These are phyloP conservation scores for Aureobasidium subglaciale DNA, from an alignment of 2,329 filamentous ascomycete species.

Conservation along the genomic window DNA sequence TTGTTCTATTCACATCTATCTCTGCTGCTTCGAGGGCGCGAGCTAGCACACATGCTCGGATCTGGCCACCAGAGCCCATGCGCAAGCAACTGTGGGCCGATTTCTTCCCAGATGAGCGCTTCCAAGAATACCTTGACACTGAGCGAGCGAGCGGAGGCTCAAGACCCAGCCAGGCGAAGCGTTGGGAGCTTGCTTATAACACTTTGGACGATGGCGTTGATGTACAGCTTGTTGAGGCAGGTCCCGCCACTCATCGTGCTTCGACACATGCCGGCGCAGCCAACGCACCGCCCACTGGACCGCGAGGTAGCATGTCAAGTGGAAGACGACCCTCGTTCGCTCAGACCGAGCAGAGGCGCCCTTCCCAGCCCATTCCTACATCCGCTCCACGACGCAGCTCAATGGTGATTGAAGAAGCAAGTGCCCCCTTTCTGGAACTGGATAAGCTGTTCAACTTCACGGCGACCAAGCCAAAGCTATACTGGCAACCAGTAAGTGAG, in stretches of 20 bases:
- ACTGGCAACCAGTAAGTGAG: conserved; percentile 58
- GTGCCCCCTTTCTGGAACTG: conserved; percentile 43
- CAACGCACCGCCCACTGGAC: conserved; percentile 27
- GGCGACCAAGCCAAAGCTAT: conserved; percentile 55
- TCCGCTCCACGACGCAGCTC: background rate
- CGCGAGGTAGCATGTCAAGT: conserved; percentile 20
- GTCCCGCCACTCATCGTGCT: conserved; percentile 14
- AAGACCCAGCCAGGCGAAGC: conserved; percentile 31
- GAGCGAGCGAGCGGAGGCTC: conserved; percentile 43
- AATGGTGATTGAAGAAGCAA: conserved; percentile 15
- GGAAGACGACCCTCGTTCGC: conserved; percentile 11
- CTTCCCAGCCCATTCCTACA: background rate
- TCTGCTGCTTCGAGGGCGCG: conserved; percentile 71
- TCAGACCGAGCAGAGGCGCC: background rate
- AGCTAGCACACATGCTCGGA: conserved; percentile 63
- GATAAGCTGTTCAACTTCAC: conserved; percentile 57
- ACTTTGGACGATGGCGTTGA: conserved; percentile 26
- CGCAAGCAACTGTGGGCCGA: conserved; percentile 83
- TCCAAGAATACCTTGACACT: conserved; percentile 64
- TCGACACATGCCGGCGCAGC: background rate
- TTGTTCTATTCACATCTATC: conserved; percentile 63
- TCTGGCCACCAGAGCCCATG: conserved; percentile 83
- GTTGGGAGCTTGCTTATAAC: conserved; percentile 57
- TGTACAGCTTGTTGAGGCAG: conserved; percentile 30
- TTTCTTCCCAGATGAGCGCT: conserved; percentile 71